phyloP scores from a whole-genome alignment of 2,329 filamentous ascomycete genomes.

The Helicocarpus griseus region DNA sequence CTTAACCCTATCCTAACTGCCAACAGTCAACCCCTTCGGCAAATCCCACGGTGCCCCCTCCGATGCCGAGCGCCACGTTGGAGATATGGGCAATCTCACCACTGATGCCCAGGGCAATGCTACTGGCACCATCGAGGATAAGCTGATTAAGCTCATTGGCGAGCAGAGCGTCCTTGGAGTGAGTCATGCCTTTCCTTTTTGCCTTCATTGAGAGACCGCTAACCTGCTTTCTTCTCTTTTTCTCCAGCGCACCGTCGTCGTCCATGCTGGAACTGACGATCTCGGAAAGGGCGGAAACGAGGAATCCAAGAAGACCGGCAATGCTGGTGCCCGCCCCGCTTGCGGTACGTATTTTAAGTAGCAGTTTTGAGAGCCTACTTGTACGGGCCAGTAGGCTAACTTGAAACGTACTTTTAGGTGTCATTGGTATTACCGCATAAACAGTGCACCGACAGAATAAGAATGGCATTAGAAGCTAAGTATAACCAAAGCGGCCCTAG shows the following conservation, averaged over 20 bases:
- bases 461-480: no score
- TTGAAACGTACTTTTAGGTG: slow-evolving; percentile 42
- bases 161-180: slow-evolving; percentile 90
- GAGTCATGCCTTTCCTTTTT: slow-evolving; percentile 26
- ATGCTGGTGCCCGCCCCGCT: slow-evolving; percentile 84
- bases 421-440: slow-evolving; percentile 80
- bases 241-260: slow-evolving; percentile 76
- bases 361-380: neutral
- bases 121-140: slow-evolving; percentile 70
- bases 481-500: no score
- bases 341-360: slow-evolving; percentile 57
- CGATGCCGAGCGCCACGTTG: slow-evolving; percentile 83
- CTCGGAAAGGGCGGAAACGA: slow-evolving; percentile 85
- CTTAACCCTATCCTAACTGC: no score
- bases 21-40: slow-evolving; percentile 80
- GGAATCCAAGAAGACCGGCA: slow-evolving; percentile 97
- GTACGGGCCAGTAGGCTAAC: neutral
- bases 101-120: slow-evolving; percentile 88
- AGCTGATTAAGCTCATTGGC: slow-evolving; percentile 88
- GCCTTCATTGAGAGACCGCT: neutral
- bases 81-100: slow-evolving; percentile 94
- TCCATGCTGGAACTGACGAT: slow-evolving; percentile 92
- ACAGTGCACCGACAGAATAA: no score
- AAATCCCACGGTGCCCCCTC: slow-evolving; percentile 84
- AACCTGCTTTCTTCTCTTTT: slow-evolving; percentile 1